Percentiles rank a stretch among this genome's conserved stretches.
Conservation (phyloP, 805 yeast genomes). For the Wickerhamomyces bisporus region DNA sequence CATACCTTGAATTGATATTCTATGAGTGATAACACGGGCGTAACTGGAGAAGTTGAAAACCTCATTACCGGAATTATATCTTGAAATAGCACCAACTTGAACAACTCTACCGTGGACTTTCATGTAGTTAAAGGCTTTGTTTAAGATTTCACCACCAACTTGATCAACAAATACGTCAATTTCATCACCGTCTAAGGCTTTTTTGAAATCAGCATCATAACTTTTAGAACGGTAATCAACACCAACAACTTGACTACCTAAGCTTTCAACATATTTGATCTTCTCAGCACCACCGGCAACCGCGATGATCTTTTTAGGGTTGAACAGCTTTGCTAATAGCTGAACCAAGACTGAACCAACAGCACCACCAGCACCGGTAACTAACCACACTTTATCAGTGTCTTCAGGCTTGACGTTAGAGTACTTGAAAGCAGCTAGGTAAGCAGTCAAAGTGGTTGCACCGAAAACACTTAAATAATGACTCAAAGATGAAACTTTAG, state of each 20-base stretch:
- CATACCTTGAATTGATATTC: conserved; percentile 50
- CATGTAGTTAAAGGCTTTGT: conserved; percentile 31
- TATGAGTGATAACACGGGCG: conserved; percentile 40
- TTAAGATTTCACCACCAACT: conserved; percentile 59
- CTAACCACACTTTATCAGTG: conserved; percentile 40
- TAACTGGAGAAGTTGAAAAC: conserved; percentile 34
- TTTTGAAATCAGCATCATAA: conserved; percentile 30
- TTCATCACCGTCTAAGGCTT: conserved; percentile 41
- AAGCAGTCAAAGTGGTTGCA: conserved; percentile 57
- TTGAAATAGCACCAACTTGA: conserved; percentile 62
- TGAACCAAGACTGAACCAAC: conserved; percentile 60
- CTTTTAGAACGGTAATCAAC: conserved; percentile 47
- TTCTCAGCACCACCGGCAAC: conserved; percentile 58
- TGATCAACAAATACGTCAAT: conserved; percentile 55
- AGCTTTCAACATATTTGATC: conserved; percentile 44
- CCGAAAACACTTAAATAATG: conserved; percentile 48
- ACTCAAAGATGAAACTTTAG: conserved; percentile 26
- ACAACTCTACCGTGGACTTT: conserved; percentile 40
- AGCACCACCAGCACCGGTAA: conserved; percentile 72
- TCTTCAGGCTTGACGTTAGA: conserved; percentile 40
- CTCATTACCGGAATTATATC: conserved; percentile 42
- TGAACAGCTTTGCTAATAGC: conserved; percentile 46
- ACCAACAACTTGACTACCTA: conserved; percentile 47
- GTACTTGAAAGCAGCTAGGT: conserved; percentile 45
- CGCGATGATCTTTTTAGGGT: conserved; percentile 53